phyloP scores from a whole-genome alignment of 192 early-diverging fungal species.

The Entomortierella parvispora region DNA sequence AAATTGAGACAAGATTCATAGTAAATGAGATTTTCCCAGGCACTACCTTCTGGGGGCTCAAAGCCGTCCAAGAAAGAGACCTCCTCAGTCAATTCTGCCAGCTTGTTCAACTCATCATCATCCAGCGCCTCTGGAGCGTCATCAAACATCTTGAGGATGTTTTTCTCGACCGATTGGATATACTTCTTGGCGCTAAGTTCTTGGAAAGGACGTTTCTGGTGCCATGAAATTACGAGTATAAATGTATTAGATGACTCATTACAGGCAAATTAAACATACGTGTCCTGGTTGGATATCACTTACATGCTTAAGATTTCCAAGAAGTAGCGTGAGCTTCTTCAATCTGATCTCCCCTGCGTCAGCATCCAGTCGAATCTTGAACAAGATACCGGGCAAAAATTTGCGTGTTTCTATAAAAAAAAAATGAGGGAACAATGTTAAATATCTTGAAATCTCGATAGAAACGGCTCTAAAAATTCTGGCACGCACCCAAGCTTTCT shows the following conservation, averaged over 20 bases:
- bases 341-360: conserved; percentile 51
- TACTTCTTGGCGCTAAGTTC: conserved; percentile 68
- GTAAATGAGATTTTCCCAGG: too few species aligned
- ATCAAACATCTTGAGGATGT: conserved; percentile 64
- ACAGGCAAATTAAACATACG: background rate
- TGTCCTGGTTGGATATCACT: background rate
- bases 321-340: conserved; percentile 42
- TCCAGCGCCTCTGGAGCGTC: conserved; percentile 47
- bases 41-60: conserved; percentile 27
- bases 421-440: background rate
- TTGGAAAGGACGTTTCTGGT: conserved; percentile 59
- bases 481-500: conserved; percentile 48
- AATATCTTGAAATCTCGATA: background rate
- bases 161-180: conserved; percentile 64
- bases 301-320: conserved; percentile 57
- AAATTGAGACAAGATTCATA: too few species aligned
- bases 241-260: background rate
- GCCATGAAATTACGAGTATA: conserved; percentile 4
- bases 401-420: conserved; percentile 61
- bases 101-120: conserved; percentile 45
- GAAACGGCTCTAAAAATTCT: background rate
- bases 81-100: conserved; percentile 44
- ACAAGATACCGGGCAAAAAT: conserved; percentile 68
- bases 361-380: conserved; percentile 64
- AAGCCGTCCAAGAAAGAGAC: conserved; percentile 42